phyloP scores from a whole-genome alignment of 2,329 filamentous ascomycete genomes.

The Lecanicillium sp. region DNA sequence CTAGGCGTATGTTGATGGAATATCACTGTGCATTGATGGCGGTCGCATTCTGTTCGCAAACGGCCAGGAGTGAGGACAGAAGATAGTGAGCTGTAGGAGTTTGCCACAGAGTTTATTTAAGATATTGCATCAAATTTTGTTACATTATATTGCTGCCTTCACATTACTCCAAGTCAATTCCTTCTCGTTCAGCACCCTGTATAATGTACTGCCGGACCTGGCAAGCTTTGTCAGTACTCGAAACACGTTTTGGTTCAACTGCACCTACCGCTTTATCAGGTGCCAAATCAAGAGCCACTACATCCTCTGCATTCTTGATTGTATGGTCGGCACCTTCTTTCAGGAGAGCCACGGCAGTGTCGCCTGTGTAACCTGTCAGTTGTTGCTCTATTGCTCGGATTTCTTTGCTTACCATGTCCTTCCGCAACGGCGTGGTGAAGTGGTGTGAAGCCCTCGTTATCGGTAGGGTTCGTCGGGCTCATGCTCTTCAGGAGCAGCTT shows the following conservation, averaged over 20 bases:
- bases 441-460: slow-evolving; percentile 76
- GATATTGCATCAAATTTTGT: no score
- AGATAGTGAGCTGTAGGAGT: no score
- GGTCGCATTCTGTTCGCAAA: slow-evolving; percentile 22
- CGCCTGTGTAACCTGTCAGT: slow-evolving; percentile 37
- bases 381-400: no score
- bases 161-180: slow-evolving; percentile 49
- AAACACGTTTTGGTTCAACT: slow-evolving; percentile 4
- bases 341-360: slow-evolving; percentile 74
- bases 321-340: slow-evolving; percentile 78
- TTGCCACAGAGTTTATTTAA: no score
- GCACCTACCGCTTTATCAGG: slow-evolving; percentile 71
- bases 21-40: slow-evolving; percentile 22
- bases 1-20: slow-evolving; percentile 22
- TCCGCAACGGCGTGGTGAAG: slow-evolving; percentile 83
- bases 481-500: slow-evolving; percentile 67
- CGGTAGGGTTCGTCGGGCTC: slow-evolving; percentile 77
- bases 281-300: slow-evolving; percentile 69
- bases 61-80: slow-evolving; percentile 18
- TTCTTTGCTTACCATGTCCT: slow-evolving; percentile 59
- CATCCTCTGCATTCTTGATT: slow-evolving; percentile 66
- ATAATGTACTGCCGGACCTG: slow-evolving; percentile 71
- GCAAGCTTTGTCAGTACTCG: slow-evolving; percentile 8
- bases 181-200: slow-evolving; percentile 74
- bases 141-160: background rate